phyloP scores from a whole-genome alignment of 2,329 filamentous ascomycete genomes.

The Raffaelea arxii region DNA sequence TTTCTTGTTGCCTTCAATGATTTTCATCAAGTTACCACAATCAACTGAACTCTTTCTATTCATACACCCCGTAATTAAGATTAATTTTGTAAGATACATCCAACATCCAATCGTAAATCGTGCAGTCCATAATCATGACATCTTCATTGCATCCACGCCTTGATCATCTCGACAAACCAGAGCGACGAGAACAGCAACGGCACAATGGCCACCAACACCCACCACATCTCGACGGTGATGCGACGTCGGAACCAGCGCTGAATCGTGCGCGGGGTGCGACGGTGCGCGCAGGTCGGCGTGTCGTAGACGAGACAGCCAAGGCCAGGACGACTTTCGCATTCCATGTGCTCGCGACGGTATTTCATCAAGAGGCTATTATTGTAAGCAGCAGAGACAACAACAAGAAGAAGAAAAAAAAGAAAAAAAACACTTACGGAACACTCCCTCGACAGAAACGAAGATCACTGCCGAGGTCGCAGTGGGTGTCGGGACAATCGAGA shows the following conservation, averaged over 20 bases:
- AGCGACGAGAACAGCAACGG: slow-evolving; percentile 29
- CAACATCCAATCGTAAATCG: too few relatives aligned
- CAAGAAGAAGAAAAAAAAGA: not conserved
- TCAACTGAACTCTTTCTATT: too few relatives aligned
- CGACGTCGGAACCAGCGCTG: slow-evolving; percentile 34
- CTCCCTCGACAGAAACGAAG: slow-evolving; percentile 50
- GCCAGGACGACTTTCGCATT: slow-evolving; percentile 48
- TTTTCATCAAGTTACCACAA: too few relatives aligned
- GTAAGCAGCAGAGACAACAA: not conserved
- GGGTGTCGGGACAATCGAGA: slow-evolving; percentile 51
- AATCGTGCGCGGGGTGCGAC: slow-evolving; percentile 33
- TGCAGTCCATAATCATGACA: too few relatives aligned
- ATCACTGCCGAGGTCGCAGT: slow-evolving; percentile 50
- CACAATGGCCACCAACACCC: slow-evolving; percentile 33
- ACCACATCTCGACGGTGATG: slow-evolving; percentile 38
- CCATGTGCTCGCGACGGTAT: slow-evolving; percentile 47
- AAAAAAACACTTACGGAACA: slow-evolving; percentile 35
- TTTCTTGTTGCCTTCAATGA: too few relatives aligned
- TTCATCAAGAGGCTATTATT: slow-evolving; percentile 43
- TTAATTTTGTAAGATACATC: too few relatives aligned
- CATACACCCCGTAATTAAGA: too few relatives aligned
- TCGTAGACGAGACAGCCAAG: slow-evolving; percentile 46
- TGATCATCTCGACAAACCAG: slow-evolving; percentile 20
- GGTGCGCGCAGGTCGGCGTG: slow-evolving; percentile 36
- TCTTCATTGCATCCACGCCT: too few relatives aligned